phyloP scores from a whole-genome alignment of 768 basidiomycete species.

The Podaxis sp. region DNA sequence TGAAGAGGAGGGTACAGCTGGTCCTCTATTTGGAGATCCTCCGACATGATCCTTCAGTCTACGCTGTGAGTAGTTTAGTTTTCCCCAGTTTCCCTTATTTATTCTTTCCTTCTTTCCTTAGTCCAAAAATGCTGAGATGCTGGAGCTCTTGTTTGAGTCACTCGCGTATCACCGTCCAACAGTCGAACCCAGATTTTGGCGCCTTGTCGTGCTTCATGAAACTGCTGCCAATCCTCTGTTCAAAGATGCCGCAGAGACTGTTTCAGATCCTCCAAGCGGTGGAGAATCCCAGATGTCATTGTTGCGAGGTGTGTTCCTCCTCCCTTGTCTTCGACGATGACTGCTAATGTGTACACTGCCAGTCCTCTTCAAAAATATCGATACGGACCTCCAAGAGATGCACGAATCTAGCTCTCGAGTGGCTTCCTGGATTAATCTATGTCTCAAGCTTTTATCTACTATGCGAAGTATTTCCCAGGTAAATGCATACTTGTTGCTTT shows the following conservation, averaged over 20 bases:
- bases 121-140: not conserved
- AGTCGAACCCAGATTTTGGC: constrained; percentile 7
- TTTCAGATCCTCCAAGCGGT: not conserved
- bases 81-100: not conserved
- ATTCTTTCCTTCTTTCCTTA: not conserved
- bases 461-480: constrained; percentile 7
- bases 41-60: constrained; percentile 6
- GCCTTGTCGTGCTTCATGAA: not conserved
- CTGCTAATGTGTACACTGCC: not conserved
- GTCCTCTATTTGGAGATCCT: constrained; percentile 3
- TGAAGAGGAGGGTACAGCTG: not conserved
- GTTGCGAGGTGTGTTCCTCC: not conserved
- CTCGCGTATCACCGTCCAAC: not conserved
- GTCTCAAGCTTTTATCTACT: constrained; percentile 7
- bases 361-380: constrained; percentile 7
- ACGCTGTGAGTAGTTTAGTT: not conserved
- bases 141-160: constrained; percentile 3
- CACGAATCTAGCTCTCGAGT: not conserved
- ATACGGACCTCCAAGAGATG: not conserved
- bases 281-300: not conserved
- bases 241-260: not conserved
- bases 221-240: not conserved
- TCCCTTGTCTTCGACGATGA: not conserved
- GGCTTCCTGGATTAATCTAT: not conserved
- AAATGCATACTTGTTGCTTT: not conserved